Conservation (phyloP, 2,329 filamentous ascomycete species). For the Colletotrichum incanum region DNA sequence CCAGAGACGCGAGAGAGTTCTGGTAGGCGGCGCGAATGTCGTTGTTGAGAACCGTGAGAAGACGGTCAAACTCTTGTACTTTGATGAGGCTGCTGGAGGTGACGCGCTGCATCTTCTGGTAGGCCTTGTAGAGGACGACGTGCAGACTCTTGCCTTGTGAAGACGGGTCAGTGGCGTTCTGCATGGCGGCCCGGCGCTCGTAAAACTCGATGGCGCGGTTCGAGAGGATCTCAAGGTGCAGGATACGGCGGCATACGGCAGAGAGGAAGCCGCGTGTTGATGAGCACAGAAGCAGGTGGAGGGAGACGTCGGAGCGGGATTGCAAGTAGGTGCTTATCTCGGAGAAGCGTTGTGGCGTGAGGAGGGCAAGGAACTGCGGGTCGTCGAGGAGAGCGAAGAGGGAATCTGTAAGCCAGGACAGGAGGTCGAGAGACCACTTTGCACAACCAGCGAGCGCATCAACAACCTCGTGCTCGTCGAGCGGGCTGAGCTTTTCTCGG, state of each 20-base stretch:
- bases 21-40: slow-evolving; percentile 69
- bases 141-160: slow-evolving; percentile 59
- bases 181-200: slow-evolving; percentile 56
- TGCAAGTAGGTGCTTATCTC: slow-evolving; percentile 69
- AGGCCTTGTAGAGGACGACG: slow-evolving; percentile 70
- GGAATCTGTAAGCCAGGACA: slow-evolving; percentile 74
- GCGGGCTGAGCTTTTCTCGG: slow-evolving; percentile 70
- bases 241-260: slow-evolving; percentile 76
- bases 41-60: slow-evolving; percentile 66
- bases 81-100: slow-evolving; percentile 69
- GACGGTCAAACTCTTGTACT: slow-evolving; percentile 73
- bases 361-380: slow-evolving; percentile 64
- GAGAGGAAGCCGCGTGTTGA: slow-evolving; percentile 81
- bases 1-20: slow-evolving; percentile 60
- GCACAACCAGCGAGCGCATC: slow-evolving; percentile 81
- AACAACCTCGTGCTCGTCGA: slow-evolving; percentile 81
- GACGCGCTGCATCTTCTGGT: slow-evolving; percentile 68
- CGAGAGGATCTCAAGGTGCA: slow-evolving; percentile 68
- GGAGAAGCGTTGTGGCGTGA: slow-evolving; percentile 63
- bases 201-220: slow-evolving; percentile 67
- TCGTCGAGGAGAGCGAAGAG: slow-evolving; percentile 71
- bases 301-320: slow-evolving; percentile 69
- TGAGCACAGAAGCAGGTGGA: slow-evolving; percentile 80
- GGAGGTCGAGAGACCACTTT: slow-evolving; percentile 83
- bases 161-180: slow-evolving; percentile 60